Evolutionary conservation across 2,329 filamentous ascomycete species (phyloP), one percentile per base, ranked within the genome.

Genomic region (Dothideomycetidae sp.): DNA sequence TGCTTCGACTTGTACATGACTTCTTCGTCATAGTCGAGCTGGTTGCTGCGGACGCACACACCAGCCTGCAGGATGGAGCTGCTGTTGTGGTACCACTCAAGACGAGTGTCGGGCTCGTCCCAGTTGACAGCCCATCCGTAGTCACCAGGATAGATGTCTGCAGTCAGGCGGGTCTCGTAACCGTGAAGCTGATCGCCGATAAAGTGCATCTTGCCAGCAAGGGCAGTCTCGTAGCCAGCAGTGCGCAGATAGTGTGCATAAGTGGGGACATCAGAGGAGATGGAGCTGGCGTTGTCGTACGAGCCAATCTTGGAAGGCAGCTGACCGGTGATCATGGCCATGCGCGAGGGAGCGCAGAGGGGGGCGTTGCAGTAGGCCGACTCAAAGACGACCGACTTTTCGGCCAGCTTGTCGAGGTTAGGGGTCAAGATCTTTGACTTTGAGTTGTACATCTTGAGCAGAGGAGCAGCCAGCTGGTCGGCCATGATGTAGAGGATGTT

Each of bases 171-270:
- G 52, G 83, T 80, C 64, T 94, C 86, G 52, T 93, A 94, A 18
- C 86, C 86, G 56, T 94, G 86, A 42, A 94, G 68, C 62, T 94
- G 86, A 55, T 94, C 86, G 21, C 86, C 86, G 38, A 92, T 81
- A 56, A 94, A 94, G 61, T 94, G 86, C 86, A 94, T 94, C 70
- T 94, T 94, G 44, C 86, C 86, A 4, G 86, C 84, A 48, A 94
- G 67, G 4, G 80, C 81, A 10, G 86, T 93, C 60, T 93, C 82
- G 53, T 94, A 94, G 37, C 83, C 84, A 50, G 78, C 75, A 29
- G 73, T 69, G 34, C 86, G 80, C 38, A 94, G 67, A 60, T 93
- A 93, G 59, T 94, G 86, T 5, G 86, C 84, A 54, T 92, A 94
- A 1, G 86, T 94, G 10, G 85, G 86, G 18, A 82, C 73, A 49